Conservation (phyloP, 768 basidiomycete genomes). For the Grammothele lineata region DNA sequence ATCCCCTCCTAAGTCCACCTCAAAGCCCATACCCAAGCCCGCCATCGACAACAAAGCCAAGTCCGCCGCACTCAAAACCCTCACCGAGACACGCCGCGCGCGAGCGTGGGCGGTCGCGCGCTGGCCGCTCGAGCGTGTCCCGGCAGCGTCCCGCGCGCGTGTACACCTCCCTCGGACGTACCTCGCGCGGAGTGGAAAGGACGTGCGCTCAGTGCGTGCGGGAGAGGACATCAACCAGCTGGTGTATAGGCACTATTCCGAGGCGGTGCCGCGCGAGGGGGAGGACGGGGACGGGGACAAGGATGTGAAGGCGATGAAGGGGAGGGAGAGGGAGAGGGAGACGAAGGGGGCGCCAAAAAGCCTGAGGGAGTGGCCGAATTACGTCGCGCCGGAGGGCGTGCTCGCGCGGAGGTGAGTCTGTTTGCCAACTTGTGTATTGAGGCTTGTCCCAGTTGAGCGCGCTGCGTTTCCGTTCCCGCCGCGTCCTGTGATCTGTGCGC, state of each 20-base stretch:
- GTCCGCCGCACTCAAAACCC: constrained; percentile 22
- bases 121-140: constrained; percentile 35
- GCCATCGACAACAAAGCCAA: background rate
- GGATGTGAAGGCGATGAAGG: constrained; percentile 11
- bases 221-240: constrained; percentile 37
- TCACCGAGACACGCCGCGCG: constrained; percentile 30
- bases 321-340: too few relatives aligned
- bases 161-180: constrained; percentile 40
- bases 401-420: constrained; percentile 9
- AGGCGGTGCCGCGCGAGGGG: constrained; percentile 7
- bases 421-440: too few relatives aligned
- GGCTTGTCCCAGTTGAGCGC: too few relatives aligned
- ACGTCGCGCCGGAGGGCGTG: constrained; percentile 6
- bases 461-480: too few relatives aligned
- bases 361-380: too few relatives aligned
- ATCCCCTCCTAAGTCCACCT: too few relatives aligned
- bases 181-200: constrained; percentile 32
- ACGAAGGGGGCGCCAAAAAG: too few relatives aligned
- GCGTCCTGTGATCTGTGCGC: too few relatives aligned
- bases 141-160: constrained; percentile 26
- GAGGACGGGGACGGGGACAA: constrained; percentile 18
- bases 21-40: too few relatives aligned
- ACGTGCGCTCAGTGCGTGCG: constrained; percentile 27
- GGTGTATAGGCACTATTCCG: constrained; percentile 28
- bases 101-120: constrained; percentile 36